These are phyloP conservation scores for Cercospora citrullina DNA, from an alignment of 2,329 filamentous ascomycete species.

Conservation along the genomic window DNA sequence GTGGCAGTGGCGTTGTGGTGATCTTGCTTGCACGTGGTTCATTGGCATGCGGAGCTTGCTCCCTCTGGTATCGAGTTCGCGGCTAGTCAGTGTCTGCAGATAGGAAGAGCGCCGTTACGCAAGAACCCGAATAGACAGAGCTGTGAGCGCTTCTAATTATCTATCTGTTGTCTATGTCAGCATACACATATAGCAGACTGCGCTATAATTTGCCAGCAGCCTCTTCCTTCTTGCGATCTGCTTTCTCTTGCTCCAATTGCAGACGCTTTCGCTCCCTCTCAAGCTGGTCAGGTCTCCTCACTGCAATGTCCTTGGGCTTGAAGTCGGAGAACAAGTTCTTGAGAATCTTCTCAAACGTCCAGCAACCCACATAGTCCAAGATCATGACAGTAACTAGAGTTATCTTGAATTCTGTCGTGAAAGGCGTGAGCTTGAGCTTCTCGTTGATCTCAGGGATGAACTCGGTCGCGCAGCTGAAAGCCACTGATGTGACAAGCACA, in stretches of 20 bases:
- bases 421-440: slow-evolving; percentile 88
- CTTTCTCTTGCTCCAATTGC: slow-evolving; percentile 48
- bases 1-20: neutral
- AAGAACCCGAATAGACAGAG: neutral
- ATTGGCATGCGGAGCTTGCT: neutral
- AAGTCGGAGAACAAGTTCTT: slow-evolving; percentile 89
- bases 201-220: slow-evolving; percentile 35
- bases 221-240: slow-evolving; percentile 42
- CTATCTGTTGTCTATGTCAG: slow-evolving; percentile 4
- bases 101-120: neutral
- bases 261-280: slow-evolving; percentile 71
- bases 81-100: neutral
- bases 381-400: slow-evolving; percentile 85
- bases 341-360: slow-evolving; percentile 78
- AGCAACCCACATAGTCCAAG: slow-evolving; percentile 84
- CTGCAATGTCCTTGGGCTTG: slow-evolving; percentile 88
- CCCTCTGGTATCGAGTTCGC: neutral
- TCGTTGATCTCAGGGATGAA: slow-evolving; percentile 94
- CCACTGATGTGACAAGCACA: slow-evolving; percentile 81
- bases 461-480: slow-evolving; percentile 92
- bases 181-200: neutral
- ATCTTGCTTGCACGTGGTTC: neutral
- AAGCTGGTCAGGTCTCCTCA: slow-evolving; percentile 82
- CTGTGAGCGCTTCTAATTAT: neutral
- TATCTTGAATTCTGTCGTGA: slow-evolving; percentile 82